Conservation (phyloP, 2,329 filamentous ascomycete genomes). For the Penicillium oxalicum region DNA sequence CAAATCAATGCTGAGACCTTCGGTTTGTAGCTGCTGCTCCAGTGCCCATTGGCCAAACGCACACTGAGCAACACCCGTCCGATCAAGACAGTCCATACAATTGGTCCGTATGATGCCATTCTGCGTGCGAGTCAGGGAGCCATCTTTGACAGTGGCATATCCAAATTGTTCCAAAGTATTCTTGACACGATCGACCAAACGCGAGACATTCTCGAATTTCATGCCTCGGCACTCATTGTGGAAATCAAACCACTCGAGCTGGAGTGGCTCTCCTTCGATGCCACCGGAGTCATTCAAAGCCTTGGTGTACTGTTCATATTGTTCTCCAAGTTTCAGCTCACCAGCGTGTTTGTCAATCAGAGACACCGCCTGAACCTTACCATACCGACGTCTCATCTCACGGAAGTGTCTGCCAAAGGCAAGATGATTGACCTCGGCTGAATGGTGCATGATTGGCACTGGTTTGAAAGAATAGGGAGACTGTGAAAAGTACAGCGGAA, state of each 20-base stretch:
- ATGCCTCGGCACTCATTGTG: constrained; percentile 88
- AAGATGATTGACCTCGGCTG: constrained; percentile 66
- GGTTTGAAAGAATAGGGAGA: constrained; percentile 91
- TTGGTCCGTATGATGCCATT: constrained; percentile 82
- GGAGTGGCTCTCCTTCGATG: constrained; percentile 49
- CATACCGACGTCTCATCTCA: constrained; percentile 63
- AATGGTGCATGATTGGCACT: constrained; percentile 73
- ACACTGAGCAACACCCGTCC: constrained; percentile 93
- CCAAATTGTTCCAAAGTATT: constrained; percentile 63
- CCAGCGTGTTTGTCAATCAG: constrained; percentile 83
- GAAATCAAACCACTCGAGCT: constrained; percentile 97
- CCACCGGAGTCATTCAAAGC: constrained; percentile 59
- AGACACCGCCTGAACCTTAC: constrained; percentile 69
- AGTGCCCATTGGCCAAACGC: constrained; percentile 80
- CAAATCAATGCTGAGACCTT: constrained; percentile 69
- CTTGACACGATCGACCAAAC: constrained; percentile 66
- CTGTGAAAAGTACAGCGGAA: constrained; percentile 92
- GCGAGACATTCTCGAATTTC: constrained; percentile 92
- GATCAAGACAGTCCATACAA: constrained; percentile 96
- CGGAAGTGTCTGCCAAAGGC: constrained; percentile 78
- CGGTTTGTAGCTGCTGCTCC: constrained; percentile 67
- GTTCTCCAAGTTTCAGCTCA: constrained; percentile 71
- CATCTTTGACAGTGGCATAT: constrained; percentile 57
- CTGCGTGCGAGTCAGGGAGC: constrained; percentile 48
- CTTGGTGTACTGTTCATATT: constrained; percentile 65